Conservation (phyloP, 2,329 filamentous ascomycete species). For the Rutstroemia sp. region DNA sequence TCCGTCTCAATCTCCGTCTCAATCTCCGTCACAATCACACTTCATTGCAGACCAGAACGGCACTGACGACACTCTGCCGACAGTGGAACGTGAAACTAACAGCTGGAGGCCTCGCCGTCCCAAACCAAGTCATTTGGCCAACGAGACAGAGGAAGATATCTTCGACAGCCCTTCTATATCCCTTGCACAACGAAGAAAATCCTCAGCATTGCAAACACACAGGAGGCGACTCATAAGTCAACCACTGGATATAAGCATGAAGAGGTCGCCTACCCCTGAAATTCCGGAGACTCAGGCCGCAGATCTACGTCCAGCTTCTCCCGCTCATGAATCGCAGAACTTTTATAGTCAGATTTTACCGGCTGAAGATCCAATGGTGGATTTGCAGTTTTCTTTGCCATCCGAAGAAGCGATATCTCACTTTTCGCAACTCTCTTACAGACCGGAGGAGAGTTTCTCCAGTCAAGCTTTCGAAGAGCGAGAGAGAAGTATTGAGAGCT, state of each 20-base stretch:
- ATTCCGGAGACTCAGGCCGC: neutral
- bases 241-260: neutral
- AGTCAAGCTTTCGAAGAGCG: no score
- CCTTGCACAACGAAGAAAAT: neutral
- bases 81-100: neutral
- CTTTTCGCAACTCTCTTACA: constrained; percentile 5
- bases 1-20: no score
- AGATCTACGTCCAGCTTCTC: neutral
- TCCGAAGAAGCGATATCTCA: neutral
- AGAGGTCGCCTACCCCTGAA: neutral
- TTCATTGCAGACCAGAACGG: no score
- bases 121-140: constrained; percentile 6
- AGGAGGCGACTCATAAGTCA: constrained; percentile 1
- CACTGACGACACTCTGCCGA: neutral
- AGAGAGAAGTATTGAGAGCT: neutral
- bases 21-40: neutral
- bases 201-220: neutral
- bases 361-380: neutral
- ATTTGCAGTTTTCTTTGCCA: neutral
- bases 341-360: neutral
- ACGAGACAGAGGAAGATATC: constrained; percentile 20
- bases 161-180: constrained; percentile 6
- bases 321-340: neutral
- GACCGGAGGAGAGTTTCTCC: constrained; percentile 8
- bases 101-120: constrained; percentile 15